Conservation (phyloP, 306 rosid genomes). For the Malus domestica region ASM211411v1 NC_041805.1:14055001-14055500, state of each 20-base stretch:
- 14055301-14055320: not conserved
- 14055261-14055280: slow-evolving; percentile 12
- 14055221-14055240: slow-evolving; percentile 17
- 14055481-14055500: too few species aligned
- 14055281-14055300: not conserved
- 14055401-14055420: not conserved
- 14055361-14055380: slow-evolving; percentile 56
- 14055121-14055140: too few species aligned
- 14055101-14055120: too few species aligned
- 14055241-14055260: slow-evolving; percentile 32
- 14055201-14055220: slow-evolving; percentile 32
- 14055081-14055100: too few species aligned
- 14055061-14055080: too few species aligned
- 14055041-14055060: too few species aligned
- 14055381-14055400: slow-evolving; percentile 30
- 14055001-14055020: too few species aligned
- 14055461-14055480: too few species aligned
- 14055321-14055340: slow-evolving; percentile 16
- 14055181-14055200: slow-evolving; percentile 9
- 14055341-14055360: slow-evolving; percentile 23
- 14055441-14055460: too few species aligned
- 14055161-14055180: slow-evolving; percentile 36
- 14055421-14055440: too few species aligned
- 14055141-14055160: slow-evolving; percentile 18
- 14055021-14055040: too few species aligned